Percentiles rank a stretch among this genome's conserved stretches.
phyloP scores from a whole-genome alignment of 2,329 filamentous ascomycete species.

The Dothideomycetidae sp. region DNA sequence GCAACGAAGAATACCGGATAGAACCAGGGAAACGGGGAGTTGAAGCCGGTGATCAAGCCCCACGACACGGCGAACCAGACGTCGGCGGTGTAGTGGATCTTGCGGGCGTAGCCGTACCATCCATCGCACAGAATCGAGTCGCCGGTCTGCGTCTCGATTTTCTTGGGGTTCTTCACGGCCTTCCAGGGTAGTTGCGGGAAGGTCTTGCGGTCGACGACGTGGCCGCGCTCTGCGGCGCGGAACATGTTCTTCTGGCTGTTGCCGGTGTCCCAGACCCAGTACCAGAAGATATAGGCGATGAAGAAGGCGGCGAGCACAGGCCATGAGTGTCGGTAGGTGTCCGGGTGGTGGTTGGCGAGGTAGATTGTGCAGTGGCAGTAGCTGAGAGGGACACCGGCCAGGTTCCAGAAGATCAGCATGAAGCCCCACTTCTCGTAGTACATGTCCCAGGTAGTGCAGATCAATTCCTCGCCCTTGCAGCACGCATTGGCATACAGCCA shows the following conservation, averaged over 20 bases:
- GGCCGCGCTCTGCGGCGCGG: slow-evolving; percentile 64
- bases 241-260: slow-evolving; percentile 93
- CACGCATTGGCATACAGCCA: slow-evolving; percentile 88
- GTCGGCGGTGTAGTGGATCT: slow-evolving; percentile 62
- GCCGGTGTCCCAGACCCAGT: slow-evolving; percentile 38
- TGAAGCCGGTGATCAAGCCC: slow-evolving; percentile 70
- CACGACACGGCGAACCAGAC: slow-evolving; percentile 62
- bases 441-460: slow-evolving; percentile 87
- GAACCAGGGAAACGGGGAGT: slow-evolving; percentile 77
- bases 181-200: slow-evolving; percentile 90
- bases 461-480: slow-evolving; percentile 82
- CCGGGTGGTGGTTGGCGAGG: slow-evolving; percentile 68
- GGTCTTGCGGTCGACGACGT: slow-evolving; percentile 53
- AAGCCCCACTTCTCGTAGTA: slow-evolving; percentile 96
- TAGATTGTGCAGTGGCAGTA: slow-evolving; percentile 93
- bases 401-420: slow-evolving; percentile 97
- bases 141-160: slow-evolving; percentile 56
- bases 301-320: slow-evolving; percentile 52
- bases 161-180: slow-evolving; percentile 64
- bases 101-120: slow-evolving; percentile 49
- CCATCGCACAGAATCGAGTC: slow-evolving; percentile 71
- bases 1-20: slow-evolving; percentile 66
- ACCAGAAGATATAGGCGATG: slow-evolving; percentile 24
- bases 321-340: slow-evolving; percentile 62
- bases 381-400: slow-evolving; percentile 76